These are phyloP conservation scores for Posidonia oceanica DNA, from an alignment of 116 monocot species.

Conservation along the genomic window DNA sequence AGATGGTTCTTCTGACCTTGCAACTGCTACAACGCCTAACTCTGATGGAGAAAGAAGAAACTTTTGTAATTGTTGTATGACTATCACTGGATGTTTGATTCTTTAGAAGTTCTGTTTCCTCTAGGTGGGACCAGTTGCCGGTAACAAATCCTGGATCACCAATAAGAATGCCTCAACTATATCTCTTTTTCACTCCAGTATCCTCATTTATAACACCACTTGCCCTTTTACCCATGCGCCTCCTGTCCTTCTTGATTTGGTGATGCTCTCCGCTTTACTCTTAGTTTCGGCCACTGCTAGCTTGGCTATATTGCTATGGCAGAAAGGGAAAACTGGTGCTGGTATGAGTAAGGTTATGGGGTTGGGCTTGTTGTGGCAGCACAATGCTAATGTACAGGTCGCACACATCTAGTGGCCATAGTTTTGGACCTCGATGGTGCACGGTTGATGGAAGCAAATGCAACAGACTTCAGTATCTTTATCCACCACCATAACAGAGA, in stretches of 20 bases:
- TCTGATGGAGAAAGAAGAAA: constrained; percentile 21
- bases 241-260: constrained; percentile 37
- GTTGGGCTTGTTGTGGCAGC: constrained; percentile 83
- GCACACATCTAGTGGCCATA: constrained; percentile 97
- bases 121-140: too few relatives aligned
- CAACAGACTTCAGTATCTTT: constrained; percentile 52
- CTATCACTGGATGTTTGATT: background rate
- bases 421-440: constrained; percentile 78
- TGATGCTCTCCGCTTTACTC: constrained; percentile 10
- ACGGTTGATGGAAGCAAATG: constrained; percentile 86
- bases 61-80: background rate
- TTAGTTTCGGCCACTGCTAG: constrained; percentile 38
- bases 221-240: too few relatives aligned
- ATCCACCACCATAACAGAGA: too few relatives aligned
- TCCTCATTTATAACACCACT: too few relatives aligned
- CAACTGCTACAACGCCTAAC: constrained; percentile 65
- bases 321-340: constrained; percentile 63
- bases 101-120: background rate
- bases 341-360: constrained; percentile 34
- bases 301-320: constrained; percentile 53
- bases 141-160: too few relatives aligned
- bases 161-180: too few relatives aligned
- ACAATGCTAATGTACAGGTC: constrained; percentile 70
- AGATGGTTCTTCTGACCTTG: constrained; percentile 88
- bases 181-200: too few relatives aligned